Conservation (phyloP, 495 filamentous ascomycete species). For the Hypoxylon rickii region DNA sequence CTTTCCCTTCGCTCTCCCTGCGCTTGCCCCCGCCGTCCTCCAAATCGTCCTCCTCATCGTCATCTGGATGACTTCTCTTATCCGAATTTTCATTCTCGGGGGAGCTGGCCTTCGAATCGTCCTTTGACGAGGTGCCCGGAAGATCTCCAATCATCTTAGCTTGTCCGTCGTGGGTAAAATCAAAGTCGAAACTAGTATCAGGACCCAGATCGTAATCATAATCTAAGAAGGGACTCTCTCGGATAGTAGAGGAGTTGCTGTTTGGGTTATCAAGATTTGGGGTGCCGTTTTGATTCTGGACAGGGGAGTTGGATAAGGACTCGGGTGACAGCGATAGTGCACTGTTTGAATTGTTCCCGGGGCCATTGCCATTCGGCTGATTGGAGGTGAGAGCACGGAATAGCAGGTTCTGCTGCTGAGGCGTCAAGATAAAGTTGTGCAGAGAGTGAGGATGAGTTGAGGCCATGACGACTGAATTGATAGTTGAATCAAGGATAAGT, state of each 20-base stretch:
- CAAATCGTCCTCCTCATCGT: constrained; percentile 70
- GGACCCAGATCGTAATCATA: constrained; percentile 67
- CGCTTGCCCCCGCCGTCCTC: constrained; percentile 70
- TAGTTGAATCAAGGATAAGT: constrained; percentile 36
- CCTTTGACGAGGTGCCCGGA: constrained; percentile 55
- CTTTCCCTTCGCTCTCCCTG: constrained; percentile 74
- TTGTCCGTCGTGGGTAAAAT: constrained; percentile 70
- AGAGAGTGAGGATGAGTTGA: constrained; percentile 46
- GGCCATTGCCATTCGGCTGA: constrained; percentile 37
- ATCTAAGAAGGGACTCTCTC: constrained; percentile 83
- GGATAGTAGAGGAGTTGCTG: constrained; percentile 50
- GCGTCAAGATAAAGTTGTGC: constrained; percentile 64
- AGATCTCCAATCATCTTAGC: constrained; percentile 77
- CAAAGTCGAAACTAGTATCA: constrained; percentile 61
- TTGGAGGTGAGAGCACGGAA: constrained; percentile 88
- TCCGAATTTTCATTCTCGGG: constrained; percentile 72
- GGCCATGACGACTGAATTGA: constrained; percentile 50
- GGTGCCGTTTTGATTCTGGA: constrained; percentile 37
- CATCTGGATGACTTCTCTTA: constrained; percentile 78
- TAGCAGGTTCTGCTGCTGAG: constrained; percentile 84
- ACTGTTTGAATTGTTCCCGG: constrained; percentile 37
- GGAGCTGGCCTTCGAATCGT: constrained; percentile 54
- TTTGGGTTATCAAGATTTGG: background rate
- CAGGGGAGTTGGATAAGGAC: constrained; percentile 59
- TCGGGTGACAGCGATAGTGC: constrained; percentile 56